phyloP scores from a whole-genome alignment of 257 asterid genomes.

The Solanum piurae region DNA sequence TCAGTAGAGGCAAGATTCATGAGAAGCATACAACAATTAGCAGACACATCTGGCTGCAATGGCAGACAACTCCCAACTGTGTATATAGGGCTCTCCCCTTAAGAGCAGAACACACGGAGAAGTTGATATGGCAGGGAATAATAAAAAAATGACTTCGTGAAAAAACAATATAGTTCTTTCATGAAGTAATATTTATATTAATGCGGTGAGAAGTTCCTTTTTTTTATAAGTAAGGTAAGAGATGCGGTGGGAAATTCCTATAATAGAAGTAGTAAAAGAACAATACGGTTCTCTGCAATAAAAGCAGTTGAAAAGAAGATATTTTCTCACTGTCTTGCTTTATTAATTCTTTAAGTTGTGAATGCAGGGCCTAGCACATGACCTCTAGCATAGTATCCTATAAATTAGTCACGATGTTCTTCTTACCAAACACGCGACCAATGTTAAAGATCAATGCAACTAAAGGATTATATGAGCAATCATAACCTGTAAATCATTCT shows the following conservation, averaged over 20 bases:
- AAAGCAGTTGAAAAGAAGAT: background rate
- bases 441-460: background rate
- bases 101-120: background rate
- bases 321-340: background rate
- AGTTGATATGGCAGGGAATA: background rate
- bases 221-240: background rate
- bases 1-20: background rate
- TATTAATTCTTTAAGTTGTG: background rate
- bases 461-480: background rate
- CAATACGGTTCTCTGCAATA: background rate
- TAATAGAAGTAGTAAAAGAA: background rate
- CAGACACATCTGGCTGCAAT: background rate
- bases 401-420: background rate
- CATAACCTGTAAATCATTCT: background rate
- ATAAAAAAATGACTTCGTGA: background rate
- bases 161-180: background rate
- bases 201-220: background rate
- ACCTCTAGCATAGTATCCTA: background rate
- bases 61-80: background rate
- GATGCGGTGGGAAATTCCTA: background rate
- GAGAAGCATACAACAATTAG: background rate
- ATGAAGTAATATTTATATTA: background rate
- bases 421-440: background rate
- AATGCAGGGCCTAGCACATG: background rate
- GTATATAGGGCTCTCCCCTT: background rate